A percentile compares a stretch with the other conserved stretches of the same genome.
phyloP scores from a whole-genome alignment of 306 rosid genomes.

The Inga leiocalycina region DNA sequence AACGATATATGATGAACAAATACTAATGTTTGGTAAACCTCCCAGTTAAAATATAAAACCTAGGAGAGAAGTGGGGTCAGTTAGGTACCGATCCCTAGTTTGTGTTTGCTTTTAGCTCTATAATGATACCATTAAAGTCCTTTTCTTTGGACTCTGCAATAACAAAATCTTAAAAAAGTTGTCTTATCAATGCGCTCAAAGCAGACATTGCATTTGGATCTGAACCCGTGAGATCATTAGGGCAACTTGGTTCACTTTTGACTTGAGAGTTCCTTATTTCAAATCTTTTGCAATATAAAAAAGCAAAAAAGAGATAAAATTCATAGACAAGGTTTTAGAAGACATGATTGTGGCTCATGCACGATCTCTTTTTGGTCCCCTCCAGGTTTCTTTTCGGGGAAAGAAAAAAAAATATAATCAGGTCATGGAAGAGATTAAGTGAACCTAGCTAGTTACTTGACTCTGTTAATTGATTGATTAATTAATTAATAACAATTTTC shows the following conservation, averaged over 20 bases:
- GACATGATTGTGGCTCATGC: conserved; percentile 38
- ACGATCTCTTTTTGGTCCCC: conserved; percentile 37
- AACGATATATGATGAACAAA: background rate
- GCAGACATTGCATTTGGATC: conserved; percentile 57
- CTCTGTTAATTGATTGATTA: background rate
- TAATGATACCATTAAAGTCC: conserved; percentile 39
- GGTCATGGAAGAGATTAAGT: conserved; percentile 22
- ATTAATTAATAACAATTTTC: conserved; percentile 5
- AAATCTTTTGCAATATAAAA: conserved; percentile 38
- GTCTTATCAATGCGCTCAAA: conserved; percentile 51
- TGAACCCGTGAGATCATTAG: conserved; percentile 31
- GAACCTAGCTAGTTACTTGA: background rate
- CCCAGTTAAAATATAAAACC: conserved; percentile 43
- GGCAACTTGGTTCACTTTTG: conserved; percentile 45
- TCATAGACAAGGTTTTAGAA: conserved; percentile 2
- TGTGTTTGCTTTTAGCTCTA: conserved; percentile 40
- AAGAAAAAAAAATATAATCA: background rate
- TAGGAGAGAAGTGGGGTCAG: conserved; percentile 53
- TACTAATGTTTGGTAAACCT: conserved; percentile 64
- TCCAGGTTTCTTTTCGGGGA: background rate
- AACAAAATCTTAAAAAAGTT: conserved; percentile 33
- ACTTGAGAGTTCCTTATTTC: conserved; percentile 31
- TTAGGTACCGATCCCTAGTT: conserved; percentile 38
- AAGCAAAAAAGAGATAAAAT: background rate
- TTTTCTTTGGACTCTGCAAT: conserved; percentile 7